Evolutionary conservation across 306 rosid species (phyloP).

Genomic region (peach (Prunus persica)): Prunus_persica_NCBIv2 NC_034009.1:35507001-35507500

Average conservation of each 20-base stretch:
- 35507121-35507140: conserved; percentile 23
- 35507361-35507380: too few relatives aligned
- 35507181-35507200: conserved; percentile 25
- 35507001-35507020: neutral
- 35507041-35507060: conserved; percentile 8
- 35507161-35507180: conserved; percentile 19
- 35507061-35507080: conserved; percentile 3
- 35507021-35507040: neutral
- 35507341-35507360: neutral
- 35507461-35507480: neutral
- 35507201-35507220: conserved; percentile 40
- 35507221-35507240: neutral
- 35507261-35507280: conserved; percentile 15
- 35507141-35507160: conserved; percentile 16
- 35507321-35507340: neutral
- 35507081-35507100: conserved; percentile 2
- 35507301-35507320: neutral
- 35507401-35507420: neutral
- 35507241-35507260: conserved; percentile 27
- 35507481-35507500: neutral
- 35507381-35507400: neutral
- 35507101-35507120: conserved; percentile 32
- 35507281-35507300: conserved; percentile 29
- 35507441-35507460: neutral
- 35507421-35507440: neutral